These are phyloP conservation scores for Arabidopsis suecica DNA, from an alignment of 345 rosid species.

Conservation along the genomic window DNA sequence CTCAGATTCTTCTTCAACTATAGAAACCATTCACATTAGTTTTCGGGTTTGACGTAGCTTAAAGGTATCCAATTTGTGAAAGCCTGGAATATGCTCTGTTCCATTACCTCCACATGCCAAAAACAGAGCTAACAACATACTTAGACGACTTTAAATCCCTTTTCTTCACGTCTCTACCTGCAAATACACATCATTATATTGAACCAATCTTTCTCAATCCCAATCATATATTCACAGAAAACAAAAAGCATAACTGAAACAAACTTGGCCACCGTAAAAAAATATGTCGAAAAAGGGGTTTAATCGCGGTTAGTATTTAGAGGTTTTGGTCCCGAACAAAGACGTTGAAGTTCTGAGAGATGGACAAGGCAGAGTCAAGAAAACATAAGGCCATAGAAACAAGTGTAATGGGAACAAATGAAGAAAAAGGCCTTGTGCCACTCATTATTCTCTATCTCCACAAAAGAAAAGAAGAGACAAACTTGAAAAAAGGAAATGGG, in stretches of 20 bases:
- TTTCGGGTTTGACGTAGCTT: constrained; percentile 18
- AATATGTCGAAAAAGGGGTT: background rate
- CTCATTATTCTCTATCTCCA: constrained; percentile 38
- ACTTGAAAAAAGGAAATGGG: constrained; percentile 38
- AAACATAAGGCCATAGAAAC: constrained; percentile 33
- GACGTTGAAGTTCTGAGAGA: constrained; percentile 29
- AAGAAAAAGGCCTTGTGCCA: constrained; percentile 30
- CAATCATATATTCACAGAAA: constrained; percentile 1
- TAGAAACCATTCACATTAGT: constrained; percentile 23
- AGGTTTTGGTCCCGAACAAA: constrained; percentile 26
- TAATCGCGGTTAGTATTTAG: background rate
- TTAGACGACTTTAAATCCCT: constrained; percentile 23
- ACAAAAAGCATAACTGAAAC: constrained; percentile 20
- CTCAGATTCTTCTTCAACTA: constrained; percentile 26
- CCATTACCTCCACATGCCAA: constrained; percentile 43
- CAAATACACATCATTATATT: constrained; percentile 23
- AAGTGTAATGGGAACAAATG: constrained; percentile 40
- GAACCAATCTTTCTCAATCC: constrained; percentile 19
- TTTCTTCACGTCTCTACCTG: constrained; percentile 46
- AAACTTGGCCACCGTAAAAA: background rate
- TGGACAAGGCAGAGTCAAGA: background rate
- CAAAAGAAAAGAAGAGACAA: constrained; percentile 5
- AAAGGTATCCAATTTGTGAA: constrained; percentile 39
- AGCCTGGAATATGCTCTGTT: constrained; percentile 43
- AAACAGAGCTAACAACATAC: constrained; percentile 40